Conservation (phyloP, 106 monocot genomes). For the Hemerocallis citrina region DNA sequence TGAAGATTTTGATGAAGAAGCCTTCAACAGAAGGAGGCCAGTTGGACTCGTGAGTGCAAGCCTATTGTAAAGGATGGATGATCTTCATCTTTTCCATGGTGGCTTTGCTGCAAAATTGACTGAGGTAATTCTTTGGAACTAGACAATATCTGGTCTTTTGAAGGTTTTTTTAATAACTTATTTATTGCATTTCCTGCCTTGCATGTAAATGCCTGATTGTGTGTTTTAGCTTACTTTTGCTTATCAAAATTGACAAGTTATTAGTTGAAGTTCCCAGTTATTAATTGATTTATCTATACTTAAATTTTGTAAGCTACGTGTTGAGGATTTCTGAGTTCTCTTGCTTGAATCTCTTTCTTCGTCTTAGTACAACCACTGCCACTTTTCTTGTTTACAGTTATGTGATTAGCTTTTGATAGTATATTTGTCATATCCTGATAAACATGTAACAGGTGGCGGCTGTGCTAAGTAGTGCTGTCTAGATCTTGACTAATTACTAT, state of each 20-base stretch:
- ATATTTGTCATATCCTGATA: neutral
- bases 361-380: neutral
- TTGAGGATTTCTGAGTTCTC: neutral
- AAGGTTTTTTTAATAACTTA: no score
- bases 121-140: slow-evolving; percentile 15
- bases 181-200: neutral
- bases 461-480: neutral
- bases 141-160: slow-evolving; percentile 15
- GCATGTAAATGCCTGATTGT: neutral
- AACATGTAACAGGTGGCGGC: neutral
- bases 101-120: slow-evolving; percentile 6
- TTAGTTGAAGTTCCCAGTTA: neutral
- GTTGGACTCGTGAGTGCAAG: slow-evolving; percentile 32
- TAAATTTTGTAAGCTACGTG: no score
- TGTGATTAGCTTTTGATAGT: neutral
- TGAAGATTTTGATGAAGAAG: slow-evolving; percentile 59
- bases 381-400: neutral
- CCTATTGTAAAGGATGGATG: slow-evolving; percentile 24
- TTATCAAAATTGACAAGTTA: neutral
- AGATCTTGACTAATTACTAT: neutral
- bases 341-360: neutral
- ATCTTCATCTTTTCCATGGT: neutral
- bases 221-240: no score
- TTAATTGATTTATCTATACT: no score
- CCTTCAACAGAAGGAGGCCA: slow-evolving; percentile 32